Evolutionary conservation across 2,329 filamentous ascomycete species (phyloP).

Genomic region (Tolypocladium tropicale): DNA sequence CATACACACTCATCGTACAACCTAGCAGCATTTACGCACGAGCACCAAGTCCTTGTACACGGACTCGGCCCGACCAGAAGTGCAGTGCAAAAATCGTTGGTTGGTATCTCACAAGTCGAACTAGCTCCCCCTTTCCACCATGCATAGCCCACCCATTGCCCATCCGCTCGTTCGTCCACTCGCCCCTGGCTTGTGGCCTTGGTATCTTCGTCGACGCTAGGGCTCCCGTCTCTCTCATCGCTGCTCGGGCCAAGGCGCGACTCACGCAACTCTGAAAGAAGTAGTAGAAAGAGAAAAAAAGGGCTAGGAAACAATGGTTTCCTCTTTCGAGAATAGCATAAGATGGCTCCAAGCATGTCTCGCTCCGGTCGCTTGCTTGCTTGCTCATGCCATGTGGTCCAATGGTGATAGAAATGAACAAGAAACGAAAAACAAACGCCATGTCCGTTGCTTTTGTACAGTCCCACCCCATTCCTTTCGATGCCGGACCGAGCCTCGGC

Average conservation of each 20-base stretch:
- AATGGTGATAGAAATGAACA: slow-evolving; percentile 5
- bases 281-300: not conserved
- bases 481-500: not conserved
- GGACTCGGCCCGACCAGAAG: no score
- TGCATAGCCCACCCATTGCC: not conserved
- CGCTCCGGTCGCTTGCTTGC: not conserved
- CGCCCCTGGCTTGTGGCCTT: not conserved
- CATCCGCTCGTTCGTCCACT: not conserved
- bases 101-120: not conserved
- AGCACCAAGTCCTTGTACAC: no score
- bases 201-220: not conserved
- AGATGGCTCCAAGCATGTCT: not conserved
- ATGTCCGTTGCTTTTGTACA: not conserved
- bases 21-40: no score
- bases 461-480: not conserved
- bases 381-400: not conserved
- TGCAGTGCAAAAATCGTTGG: not conserved
- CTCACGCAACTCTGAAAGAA: not conserved
- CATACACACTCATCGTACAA: no score
- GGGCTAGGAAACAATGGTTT: not conserved
- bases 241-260: not conserved
- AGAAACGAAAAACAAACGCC: slow-evolving; percentile 3
- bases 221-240: not conserved
- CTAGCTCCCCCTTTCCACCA: not conserved
- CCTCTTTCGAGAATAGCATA: not conserved